Base-by-base conservation (phyloP, 2,329 filamentous ascomycete species). In the Pezicula radicicola region DNA sequence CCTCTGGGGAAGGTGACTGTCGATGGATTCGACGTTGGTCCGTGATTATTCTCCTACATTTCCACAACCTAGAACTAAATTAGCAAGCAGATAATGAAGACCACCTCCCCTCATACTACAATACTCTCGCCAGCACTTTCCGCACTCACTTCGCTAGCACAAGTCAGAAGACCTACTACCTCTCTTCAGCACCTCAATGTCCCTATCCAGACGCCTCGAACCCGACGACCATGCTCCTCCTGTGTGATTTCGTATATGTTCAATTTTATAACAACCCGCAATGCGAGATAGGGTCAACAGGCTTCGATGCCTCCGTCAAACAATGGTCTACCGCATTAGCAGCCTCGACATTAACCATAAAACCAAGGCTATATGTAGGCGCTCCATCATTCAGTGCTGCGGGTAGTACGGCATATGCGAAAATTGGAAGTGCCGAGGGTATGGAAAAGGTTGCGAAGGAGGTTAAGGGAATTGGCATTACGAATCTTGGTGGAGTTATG, bases 251-350 rank as follows among this genome's bases (percentile, higher is more conserved):
- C 37, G 61, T 72, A 42, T 72, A 61, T 41, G 66, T 71, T n/a
- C 70, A 73, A 49, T 73, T 72, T 56, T 73, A 72, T 63, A 72
- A 73, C 59, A 73, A 73, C 62, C 65, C 63, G 46, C 52, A 48
- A 15, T 72, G 60, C 59, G 65, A 63, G 48, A 63, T 64, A 56
- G 66, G 63, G 15, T 54, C 51, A 12, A 25, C 51, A 0, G 66
- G 63, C 30, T 66, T 66, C 55, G 36, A 48, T 40, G 37, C 53
- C 40, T 63, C 60, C 47, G 60, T 72, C 28, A 53, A 60, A 6
- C 55, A 60, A 7, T 74, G 70, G 70, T 66, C 63, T 55, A 52
- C 56, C 4, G 61, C 63, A 39, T 55, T 68, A 4, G 49, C 42
- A 9, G 28, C 37, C 12, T 50, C 49, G 8, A 50, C 41, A 6